Percentiles rank a stretch among this genome's conserved stretches.
phyloP scores from a whole-genome alignment of 2,329 filamentous ascomycete genomes.

The Fusarium succisae region DNA sequence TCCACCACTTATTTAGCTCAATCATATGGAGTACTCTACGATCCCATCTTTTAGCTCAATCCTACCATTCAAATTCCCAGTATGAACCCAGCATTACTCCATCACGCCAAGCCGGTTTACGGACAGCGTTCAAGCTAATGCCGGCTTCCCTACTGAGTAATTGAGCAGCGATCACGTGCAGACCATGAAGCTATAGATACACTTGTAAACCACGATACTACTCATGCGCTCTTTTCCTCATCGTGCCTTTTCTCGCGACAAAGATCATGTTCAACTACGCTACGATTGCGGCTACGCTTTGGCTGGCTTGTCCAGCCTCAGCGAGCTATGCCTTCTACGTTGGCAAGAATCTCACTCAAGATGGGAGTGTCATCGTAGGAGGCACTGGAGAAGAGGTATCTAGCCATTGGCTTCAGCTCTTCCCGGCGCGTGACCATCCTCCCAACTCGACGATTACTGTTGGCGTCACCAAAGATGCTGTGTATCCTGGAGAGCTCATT shows the following conservation, averaged over 20 bases:
- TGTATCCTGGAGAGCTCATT: constrained; percentile 35
- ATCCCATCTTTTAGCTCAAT: background rate
- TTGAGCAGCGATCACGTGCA: constrained; percentile 31
- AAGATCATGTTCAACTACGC: constrained; percentile 15
- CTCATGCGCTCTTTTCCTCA: background rate
- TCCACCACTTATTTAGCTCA: background rate
- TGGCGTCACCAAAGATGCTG: constrained; percentile 34
- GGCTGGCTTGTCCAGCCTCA: constrained; percentile 22
- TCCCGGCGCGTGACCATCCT: constrained; percentile 52
- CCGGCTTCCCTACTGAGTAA: constrained; percentile 16
- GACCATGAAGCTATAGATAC: constrained; percentile 15
- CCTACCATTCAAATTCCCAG: background rate
- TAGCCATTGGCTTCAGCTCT: constrained; percentile 57
- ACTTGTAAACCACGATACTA: background rate
- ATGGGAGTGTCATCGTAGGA: constrained; percentile 55
- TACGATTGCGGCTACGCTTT: constrained; percentile 12
- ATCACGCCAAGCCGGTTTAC: background rate
- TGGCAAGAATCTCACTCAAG: constrained; percentile 54
- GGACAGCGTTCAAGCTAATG: background rate
- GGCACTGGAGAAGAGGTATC: constrained; percentile 59
- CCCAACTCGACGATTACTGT: constrained; percentile 51
- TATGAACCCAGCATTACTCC: background rate
- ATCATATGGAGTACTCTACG: background rate
- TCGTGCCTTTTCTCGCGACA: background rate
- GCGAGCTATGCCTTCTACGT: constrained; percentile 59